Conservation (phyloP, 2,329 filamentous ascomycete species). For the Ascocoryne sarcoides region DNA sequence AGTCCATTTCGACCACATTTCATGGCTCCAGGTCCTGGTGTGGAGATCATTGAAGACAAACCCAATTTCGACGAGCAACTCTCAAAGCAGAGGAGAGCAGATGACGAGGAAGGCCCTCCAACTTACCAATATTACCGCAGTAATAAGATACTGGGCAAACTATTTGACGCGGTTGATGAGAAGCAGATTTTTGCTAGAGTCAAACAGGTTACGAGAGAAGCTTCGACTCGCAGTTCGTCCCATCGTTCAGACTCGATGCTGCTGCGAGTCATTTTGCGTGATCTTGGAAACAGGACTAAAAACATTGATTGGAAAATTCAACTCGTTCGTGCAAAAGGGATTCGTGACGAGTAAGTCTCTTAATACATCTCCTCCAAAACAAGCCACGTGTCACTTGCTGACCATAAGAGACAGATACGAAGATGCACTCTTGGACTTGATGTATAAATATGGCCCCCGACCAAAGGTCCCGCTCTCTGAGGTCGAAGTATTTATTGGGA, state of each 20-base stretch:
- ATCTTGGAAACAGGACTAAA: constrained; percentile 29
- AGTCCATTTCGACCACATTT: constrained; percentile 38
- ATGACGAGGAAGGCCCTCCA: constrained; percentile 38
- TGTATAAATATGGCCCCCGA: constrained; percentile 35
- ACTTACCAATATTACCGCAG: constrained; percentile 55
- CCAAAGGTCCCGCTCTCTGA: constrained; percentile 36
- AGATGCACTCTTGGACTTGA: constrained; percentile 38
- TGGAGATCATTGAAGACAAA: constrained; percentile 31
- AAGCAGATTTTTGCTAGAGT: constrained; percentile 42
- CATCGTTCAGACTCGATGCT: too few species aligned
- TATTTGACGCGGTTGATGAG: constrained; percentile 69
- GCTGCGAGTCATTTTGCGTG: constrained; percentile 28
- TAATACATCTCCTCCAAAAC: not conserved
- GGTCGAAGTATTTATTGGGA: constrained; percentile 47
- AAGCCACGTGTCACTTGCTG: not conserved
- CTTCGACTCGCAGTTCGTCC: constrained; percentile 1
- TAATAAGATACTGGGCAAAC: constrained; percentile 55
- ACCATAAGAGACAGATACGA: constrained; percentile 37
- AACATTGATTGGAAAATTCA: constrained; percentile 32
- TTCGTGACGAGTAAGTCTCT: constrained; percentile 37
- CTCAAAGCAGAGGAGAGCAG: constrained; percentile 29
- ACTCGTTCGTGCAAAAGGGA: constrained; percentile 28
- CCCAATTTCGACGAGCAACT: constrained; percentile 7
- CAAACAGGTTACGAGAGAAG: constrained; percentile 17
- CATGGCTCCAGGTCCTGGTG: constrained; percentile 40